phyloP scores from a whole-genome alignment of 805 yeast genomes.

The Gaillardinia entomophila region DNA sequence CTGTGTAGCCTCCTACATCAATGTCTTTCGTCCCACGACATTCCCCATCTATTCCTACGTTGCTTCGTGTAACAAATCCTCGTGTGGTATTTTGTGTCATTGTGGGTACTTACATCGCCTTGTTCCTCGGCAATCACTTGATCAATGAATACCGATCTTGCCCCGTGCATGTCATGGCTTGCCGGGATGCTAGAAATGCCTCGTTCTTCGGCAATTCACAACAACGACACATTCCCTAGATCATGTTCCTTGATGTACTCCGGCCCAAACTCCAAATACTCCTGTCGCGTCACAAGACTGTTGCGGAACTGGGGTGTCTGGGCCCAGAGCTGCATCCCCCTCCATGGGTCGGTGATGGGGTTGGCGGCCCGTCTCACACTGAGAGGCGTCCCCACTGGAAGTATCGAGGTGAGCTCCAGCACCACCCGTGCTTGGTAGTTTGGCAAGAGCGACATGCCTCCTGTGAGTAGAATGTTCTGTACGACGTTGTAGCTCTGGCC shows the following conservation, averaged over 20 bases:
- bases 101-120: too few species aligned
- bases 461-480: constrained; percentile 74
- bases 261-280: constrained; percentile 84
- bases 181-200: too few species aligned
- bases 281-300: constrained; percentile 56
- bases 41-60: too few species aligned
- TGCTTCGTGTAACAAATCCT: too few species aligned
- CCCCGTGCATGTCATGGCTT: too few species aligned
- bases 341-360: constrained; percentile 84
- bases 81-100: too few species aligned
- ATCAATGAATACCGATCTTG: too few species aligned
- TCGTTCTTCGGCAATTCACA: too few species aligned
- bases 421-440: constrained; percentile 65
- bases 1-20: too few species aligned
- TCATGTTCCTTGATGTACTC: constrained; percentile 86
- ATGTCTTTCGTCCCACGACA: too few species aligned
- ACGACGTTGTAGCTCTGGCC: constrained; percentile 51
- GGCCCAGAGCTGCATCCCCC: constrained; percentile 86
- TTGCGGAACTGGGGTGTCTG: constrained; percentile 37
- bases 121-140: too few species aligned
- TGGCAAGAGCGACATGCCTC: constrained; percentile 69
- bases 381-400: constrained; percentile 65
- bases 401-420: constrained; percentile 59
- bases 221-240: constrained; percentile 58
- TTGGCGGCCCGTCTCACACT: constrained; percentile 58